Evolutionary conservation across 2,329 filamentous ascomycete species (phyloP), one percentile per base, ranked within the genome.

Genomic region (Ascosphaera acerosa): DNA sequence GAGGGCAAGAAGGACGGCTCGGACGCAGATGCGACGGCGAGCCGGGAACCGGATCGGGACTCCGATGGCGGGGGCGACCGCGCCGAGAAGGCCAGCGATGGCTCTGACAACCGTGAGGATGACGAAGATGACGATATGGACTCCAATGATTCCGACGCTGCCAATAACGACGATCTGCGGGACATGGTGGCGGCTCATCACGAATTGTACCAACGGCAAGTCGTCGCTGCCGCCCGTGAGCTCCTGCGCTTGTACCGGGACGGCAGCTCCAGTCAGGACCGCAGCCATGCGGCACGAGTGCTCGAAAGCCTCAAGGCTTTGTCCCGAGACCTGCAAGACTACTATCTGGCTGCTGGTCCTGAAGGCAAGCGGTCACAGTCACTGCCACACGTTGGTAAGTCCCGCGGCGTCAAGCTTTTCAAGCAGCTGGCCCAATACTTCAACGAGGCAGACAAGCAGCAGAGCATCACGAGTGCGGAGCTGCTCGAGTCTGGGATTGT

Each of bases 391-490:
- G 20, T 9, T 23, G 9, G 20, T 12, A 9, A 23, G 12, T 9
- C 9, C 20, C 12, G 64, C 25, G 78, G 76, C 7, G 57, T 61
- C 18, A 55, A 61, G 2, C 57, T 91, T 1, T 94, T 94, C 51
- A 58, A 61, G 18, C 67, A 64, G 31, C 57, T 97, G 35, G 78
- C 81, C 1, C 64, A 66, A 3, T 82, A 87, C 45, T 97, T 97
- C 42, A 23, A 12, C 12, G 75, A 89, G 43, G 71, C 74, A 0
- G 77, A 92, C 51, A 74, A 87, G 1, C 53, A 91, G 33, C 76
- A 91, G 45, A 90, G 80, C 47, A 82, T 92, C 32, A 97, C 87
- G 1, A 97, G 87, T 51, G 82, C 84, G 30, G 87, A 97, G 48
- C 58, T 97, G 18, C 66, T 94, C 32, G 80, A 77, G 18, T 94